phyloP scores from a whole-genome alignment of 2,329 filamentous ascomycete genomes.

The Aspergillus fischeri region DNA sequence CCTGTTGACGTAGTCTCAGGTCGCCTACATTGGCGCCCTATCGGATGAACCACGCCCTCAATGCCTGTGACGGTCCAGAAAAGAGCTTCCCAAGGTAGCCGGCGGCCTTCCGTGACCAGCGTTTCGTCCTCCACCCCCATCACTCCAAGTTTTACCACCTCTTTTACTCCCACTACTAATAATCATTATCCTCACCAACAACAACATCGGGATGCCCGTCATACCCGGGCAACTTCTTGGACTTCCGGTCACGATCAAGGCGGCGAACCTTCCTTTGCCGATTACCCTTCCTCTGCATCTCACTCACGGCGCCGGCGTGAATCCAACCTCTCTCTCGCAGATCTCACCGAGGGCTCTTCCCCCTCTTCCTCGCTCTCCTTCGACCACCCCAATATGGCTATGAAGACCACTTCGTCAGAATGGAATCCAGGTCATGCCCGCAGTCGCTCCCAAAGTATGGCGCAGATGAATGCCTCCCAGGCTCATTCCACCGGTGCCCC shows the following conservation, averaged over 20 bases:
- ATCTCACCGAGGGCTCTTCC: conserved; percentile 28
- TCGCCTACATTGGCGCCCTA: conserved; percentile 6
- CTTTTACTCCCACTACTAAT: conserved; percentile 16
- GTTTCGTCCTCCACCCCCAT: conserved; percentile 7
- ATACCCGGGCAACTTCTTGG: conserved; percentile 34
- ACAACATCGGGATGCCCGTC: conserved; percentile 32
- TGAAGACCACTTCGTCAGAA: conserved; percentile 31
- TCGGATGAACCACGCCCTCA: conserved; percentile 8
- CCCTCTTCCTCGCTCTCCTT: conserved; percentile 14
- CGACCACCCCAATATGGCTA: conserved; percentile 22
- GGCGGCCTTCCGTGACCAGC: conserved; percentile 10
- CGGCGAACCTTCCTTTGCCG: conserved; percentile 23
- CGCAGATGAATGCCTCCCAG: conserved; percentile 13
- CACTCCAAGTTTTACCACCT: conserved; percentile 1
- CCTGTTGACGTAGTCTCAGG: conserved; percentile 1
- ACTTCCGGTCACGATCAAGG: conserved; percentile 30
- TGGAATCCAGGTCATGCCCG: conserved; percentile 24
- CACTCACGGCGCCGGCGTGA: conserved; percentile 30
- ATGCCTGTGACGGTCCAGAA: conserved; percentile 17
- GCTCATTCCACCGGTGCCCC: conserved; percentile 12
- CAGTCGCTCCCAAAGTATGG: conserved; percentile 28
- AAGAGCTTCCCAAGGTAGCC: conserved; percentile 10
- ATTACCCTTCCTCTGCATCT: conserved; percentile 7
- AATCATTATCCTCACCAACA: conserved; percentile 20
- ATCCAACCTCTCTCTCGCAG: conserved; percentile 29